phyloP scores from a whole-genome alignment of 352 stramenopile genomes.

The Nothophytophthora sp. region DNA sequence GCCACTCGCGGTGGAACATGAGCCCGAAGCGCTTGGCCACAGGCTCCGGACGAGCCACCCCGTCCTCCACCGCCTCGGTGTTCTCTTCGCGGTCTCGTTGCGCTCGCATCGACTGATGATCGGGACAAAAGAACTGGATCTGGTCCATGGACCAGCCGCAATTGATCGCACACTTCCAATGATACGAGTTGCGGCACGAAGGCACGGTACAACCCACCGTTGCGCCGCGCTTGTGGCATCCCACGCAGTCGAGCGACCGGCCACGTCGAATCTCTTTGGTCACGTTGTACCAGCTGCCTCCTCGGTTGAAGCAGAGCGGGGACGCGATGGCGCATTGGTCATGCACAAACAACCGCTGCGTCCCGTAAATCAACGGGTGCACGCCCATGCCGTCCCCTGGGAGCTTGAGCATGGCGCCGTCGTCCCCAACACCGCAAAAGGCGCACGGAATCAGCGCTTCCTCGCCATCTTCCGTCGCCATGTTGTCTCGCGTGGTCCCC shows the following conservation, averaged over 20 bases:
- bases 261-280: slow-evolving; percentile 81
- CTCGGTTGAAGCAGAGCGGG: slow-evolving; percentile 78
- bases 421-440: slow-evolving; percentile 77
- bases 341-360: slow-evolving; percentile 81
- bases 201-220: slow-evolving; percentile 77
- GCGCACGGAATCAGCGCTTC: slow-evolving; percentile 70
- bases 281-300: slow-evolving; percentile 84
- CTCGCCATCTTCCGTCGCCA: slow-evolving; percentile 26
- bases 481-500: slow-evolving; percentile 16
- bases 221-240: slow-evolving; percentile 72
- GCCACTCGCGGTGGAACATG: slow-evolving; percentile 76
- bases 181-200: slow-evolving; percentile 71
- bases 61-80: slow-evolving; percentile 20
- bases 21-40: slow-evolving; percentile 67
- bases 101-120: slow-evolving; percentile 40
- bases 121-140: slow-evolving; percentile 84
- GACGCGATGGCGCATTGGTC: slow-evolving; percentile 87
- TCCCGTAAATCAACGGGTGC: slow-evolving; percentile 66
- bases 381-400: slow-evolving; percentile 76
- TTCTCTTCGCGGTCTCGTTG: slow-evolving; percentile 25
- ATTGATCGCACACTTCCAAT: slow-evolving; percentile 81
- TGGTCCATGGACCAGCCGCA: slow-evolving; percentile 73
- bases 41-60: slow-evolving; percentile 37
- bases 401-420: slow-evolving; percentile 71
- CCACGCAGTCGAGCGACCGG: slow-evolving; percentile 59